A percentile compares a stretch with the other conserved stretches of the same genome.
These are phyloP conservation scores for Candida anglica DNA, from an alignment of 805 yeast genomes.

Conservation along the genomic window DNA sequence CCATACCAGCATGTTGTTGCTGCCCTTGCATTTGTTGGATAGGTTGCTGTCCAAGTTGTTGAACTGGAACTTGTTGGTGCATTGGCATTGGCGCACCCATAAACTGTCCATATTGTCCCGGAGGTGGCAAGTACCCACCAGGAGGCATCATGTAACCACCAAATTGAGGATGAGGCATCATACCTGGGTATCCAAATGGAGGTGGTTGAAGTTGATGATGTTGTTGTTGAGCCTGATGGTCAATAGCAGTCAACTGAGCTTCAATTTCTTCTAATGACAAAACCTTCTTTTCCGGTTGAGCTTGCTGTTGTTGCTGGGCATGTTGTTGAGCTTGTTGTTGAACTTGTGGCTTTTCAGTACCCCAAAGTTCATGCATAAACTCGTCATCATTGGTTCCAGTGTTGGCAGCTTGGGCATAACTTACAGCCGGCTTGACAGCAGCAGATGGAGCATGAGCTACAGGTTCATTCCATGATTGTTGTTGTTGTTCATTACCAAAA, in stretches of 20 bases:
- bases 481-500: conserved; percentile 47
- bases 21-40: conserved; percentile 9
- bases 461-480: conserved; percentile 4
- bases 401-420: conserved; percentile 40
- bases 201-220: conserved; percentile 15
- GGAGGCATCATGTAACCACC: conserved; percentile 28
- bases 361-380: conserved; percentile 44
- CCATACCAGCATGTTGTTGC: conserved; percentile 6
- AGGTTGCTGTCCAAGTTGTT: conserved; percentile 13
- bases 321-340: too few species aligned
- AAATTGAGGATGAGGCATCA: conserved; percentile 24
- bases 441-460: conserved; percentile 24
- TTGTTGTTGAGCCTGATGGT: conserved; percentile 17
- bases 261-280: conserved; percentile 82
- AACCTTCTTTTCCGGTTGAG: conserved; percentile 37
- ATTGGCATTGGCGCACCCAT: conserved; percentile 22
- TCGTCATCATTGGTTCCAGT: conserved; percentile 38
- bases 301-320: conserved; percentile 5
- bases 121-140: conserved; percentile 37
- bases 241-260: conserved; percentile 60
- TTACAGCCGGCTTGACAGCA: conserved; percentile 17
- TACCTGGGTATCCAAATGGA: conserved; percentile 26
- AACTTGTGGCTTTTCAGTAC: conserved; percentile 13
- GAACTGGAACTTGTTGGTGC: conserved; percentile 18
- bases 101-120: conserved; percentile 31